Base-by-base conservation (phyloP, 495 filamentous ascomycete genomes). In the Lichina pygmaea region DNA sequence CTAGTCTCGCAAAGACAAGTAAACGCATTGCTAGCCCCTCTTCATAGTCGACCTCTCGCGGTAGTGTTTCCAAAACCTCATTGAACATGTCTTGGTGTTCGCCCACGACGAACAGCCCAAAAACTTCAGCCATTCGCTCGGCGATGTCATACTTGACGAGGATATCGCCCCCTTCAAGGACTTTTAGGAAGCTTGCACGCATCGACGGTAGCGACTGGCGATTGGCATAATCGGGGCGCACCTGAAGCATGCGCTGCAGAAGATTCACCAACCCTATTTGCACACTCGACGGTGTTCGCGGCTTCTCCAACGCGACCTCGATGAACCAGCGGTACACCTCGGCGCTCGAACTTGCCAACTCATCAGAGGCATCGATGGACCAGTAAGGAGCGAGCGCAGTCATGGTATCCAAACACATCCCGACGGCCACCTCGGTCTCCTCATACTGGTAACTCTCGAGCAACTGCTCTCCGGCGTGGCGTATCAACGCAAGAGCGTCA, bases 1-100 rank as follows among this genome's bases (percentile, higher is more conserved):
- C 86, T 37, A 99, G 60, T 49, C 68, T 69, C 6, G 74, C 67
- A 9, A 93, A 64, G 30, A 79, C 71, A 52, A 79, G 73, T 7
- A 95, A 61, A 12, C 91, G 75, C 40, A 89, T 66, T 4, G 84
- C 82, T 49, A 95, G 83, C 6, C 85, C 86, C 61, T 94, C 89
- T 3, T 62, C 55, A 66, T 72, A 78, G 41, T 73, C 69, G 15
- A 63, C 63, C 46, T 84, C 77, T 38, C 63, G 65, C 24, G 86
- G 83, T 33, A 99, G 67, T 48, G 60, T 77, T 13, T 66, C 60
- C 15, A 89, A 60, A 13, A 92, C 65, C 51, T 93, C 81, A 43
- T 79, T 65, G 47, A 92, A 77, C 12, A 94, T 77, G 7, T 66
- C 66, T 42, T 92, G 81, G 56, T 93, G 89, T 34, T 75, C 67